phyloP scores from a whole-genome alignment of 2,329 filamentous ascomycete species.

The Tetracladium maxilliforme region DNA sequence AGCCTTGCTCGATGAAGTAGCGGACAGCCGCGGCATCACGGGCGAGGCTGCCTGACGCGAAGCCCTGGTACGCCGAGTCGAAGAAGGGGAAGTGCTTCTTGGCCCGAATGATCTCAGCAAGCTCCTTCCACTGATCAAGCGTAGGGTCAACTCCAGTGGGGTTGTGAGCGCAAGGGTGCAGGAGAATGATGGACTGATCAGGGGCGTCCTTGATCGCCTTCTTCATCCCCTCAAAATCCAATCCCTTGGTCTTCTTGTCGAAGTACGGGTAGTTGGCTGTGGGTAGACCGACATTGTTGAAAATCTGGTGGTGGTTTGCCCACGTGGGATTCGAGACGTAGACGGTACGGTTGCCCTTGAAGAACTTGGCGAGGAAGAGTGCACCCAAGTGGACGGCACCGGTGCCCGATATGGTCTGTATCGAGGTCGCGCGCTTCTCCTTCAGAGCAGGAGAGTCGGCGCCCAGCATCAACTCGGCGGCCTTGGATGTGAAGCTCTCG shows the following conservation, averaged over 20 bases:
- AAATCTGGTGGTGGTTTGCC: conserved; percentile 99
- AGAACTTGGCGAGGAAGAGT: conserved; percentile 90
- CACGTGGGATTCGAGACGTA: conserved; percentile 94
- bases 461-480: conserved; percentile 81
- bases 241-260: conserved; percentile 70
- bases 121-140: conserved; percentile 83
- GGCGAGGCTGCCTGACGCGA: conserved; percentile 78
- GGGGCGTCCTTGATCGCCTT: conserved; percentile 54
- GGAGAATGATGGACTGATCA: conserved; percentile 69
- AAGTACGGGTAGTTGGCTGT: conserved; percentile 90
- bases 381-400: conserved; percentile 88
- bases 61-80: conserved; percentile 94
- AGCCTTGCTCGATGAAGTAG: conserved; percentile 85
- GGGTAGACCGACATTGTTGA: conserved; percentile 71
- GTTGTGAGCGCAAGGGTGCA: conserved; percentile 96
- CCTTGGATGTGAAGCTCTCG: conserved; percentile 71
- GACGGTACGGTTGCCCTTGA: conserved; percentile 56
- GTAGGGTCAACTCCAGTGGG: conserved; percentile 95
- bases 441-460: conserved; percentile 62
- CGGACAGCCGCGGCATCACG: conserved; percentile 85
- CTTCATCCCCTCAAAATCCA: conserved; percentile 87
- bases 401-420: conserved; percentile 96
- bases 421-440: conserved; percentile 66
- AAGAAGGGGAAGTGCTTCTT: conserved; percentile 95
- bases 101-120: conserved; percentile 61